A percentile compares a stretch with the other conserved stretches of the same genome.
These are phyloP conservation scores for Schrenkiella parvula DNA, from an alignment of 345 rosid species.

Conservation along the genomic window DNA sequence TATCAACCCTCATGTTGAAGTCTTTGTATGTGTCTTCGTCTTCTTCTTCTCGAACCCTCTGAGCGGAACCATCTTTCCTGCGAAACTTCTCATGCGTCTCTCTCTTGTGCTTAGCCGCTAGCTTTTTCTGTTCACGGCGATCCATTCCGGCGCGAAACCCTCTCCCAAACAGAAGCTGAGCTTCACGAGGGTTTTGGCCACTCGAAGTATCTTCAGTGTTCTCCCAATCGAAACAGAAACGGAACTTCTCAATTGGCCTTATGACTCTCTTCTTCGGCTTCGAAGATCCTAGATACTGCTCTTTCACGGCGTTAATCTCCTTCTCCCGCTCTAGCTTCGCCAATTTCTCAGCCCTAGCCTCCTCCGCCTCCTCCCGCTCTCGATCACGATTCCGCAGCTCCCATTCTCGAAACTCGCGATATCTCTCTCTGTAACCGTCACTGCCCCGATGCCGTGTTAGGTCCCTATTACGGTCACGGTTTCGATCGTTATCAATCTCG, in stretches of 20 bases:
- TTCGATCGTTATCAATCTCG: conserved; percentile 29
- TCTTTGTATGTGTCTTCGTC: conserved; percentile 58
- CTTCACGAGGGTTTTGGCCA: conserved; percentile 93
- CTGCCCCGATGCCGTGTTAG: conserved; percentile 13
- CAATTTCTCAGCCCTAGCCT: conserved; percentile 61
- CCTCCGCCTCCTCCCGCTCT: conserved; percentile 72
- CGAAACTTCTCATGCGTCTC: conserved; percentile 79
- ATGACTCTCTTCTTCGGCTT: conserved; percentile 92
- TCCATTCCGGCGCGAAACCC: conserved; percentile 97
- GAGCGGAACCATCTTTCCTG: conserved; percentile 69
- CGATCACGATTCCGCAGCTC: conserved; percentile 44
- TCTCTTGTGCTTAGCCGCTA: conserved; percentile 85
- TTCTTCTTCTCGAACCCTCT: conserved; percentile 63
- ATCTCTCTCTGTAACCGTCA: conserved; percentile 39
- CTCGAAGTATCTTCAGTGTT: conserved; percentile 85
- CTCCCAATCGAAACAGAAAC: conserved; percentile 94
- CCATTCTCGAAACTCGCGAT: conserved; percentile 41
- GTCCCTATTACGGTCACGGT: conserved; percentile 29
- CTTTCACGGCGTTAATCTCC: conserved; percentile 74
- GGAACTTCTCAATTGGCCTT: conserved; percentile 83
- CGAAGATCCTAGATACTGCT: conserved; percentile 82
- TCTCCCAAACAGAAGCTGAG: conserved; percentile 79
- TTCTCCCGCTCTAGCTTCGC: conserved; percentile 72
- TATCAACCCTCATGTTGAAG: conserved; percentile 82
- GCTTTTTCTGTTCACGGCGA: conserved; percentile 88